Base-by-base conservation (phyloP, 2,329 filamentous ascomycete species). In the Arthrobotrys iridis region DNA sequence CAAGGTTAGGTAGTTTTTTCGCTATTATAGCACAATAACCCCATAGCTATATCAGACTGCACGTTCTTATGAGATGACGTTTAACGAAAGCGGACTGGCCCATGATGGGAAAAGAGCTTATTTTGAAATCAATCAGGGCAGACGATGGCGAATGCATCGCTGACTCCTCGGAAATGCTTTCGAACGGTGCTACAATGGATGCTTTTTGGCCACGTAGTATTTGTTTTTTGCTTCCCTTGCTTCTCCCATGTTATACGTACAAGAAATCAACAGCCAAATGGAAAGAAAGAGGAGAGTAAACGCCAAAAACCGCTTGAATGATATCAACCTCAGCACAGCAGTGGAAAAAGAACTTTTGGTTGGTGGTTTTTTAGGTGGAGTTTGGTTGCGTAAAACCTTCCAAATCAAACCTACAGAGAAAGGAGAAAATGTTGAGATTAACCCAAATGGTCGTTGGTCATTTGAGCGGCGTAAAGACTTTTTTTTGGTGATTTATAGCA, bases 261-360 rank as follows among this genome's bases (percentile, higher is more conserved):
- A 59, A 28, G 13, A 62, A 46, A 60, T 40, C 26, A 48, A 62
- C 41, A 48, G 30, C 24, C 13, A 48, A 67, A 22, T 2, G 8
- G 5, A 40, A 57, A 18, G 10, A 43, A 52, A 70, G 24, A 70
- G 37, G 22, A 55, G 57, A 33, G 60, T 57, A 59, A 55, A 74
- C 70, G 70, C 70, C 70, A 67, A 67, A 66, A 50, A 52, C 37
- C 70, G 70, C 70, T 74, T 74, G 37, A 63, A 62, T 67, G 57
- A 74, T 73, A 67, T 74, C 62, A 63, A 74, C 63, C 62, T 67
- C 46, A 58, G 37, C 55, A 67, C 62, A 73, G 15, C 50, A 59
- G 37, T 66, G 26, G 26, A 55, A 57, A 65, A 64, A 50, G 48
- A 64, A 65, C 59, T 65, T 71, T 71, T 71, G 37, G 45, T 62